Base-by-base conservation (phyloP, 2,329 filamentous ascomycete genomes). In the Neurospora sp. region DNA sequence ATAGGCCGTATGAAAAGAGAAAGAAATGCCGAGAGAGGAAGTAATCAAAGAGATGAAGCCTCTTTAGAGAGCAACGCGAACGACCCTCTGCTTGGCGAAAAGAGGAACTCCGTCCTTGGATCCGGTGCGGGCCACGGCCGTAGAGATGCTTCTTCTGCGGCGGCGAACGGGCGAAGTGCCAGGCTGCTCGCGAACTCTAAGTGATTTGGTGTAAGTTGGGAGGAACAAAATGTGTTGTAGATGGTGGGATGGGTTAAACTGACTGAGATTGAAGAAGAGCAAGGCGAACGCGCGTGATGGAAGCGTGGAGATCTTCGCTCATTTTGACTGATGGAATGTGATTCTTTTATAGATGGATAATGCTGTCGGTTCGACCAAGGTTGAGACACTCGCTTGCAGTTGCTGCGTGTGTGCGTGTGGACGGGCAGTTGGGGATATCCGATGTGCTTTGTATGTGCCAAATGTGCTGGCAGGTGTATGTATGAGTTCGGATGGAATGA, bases 261-360 rank as follows among this genome's bases (percentile, higher is more conserved):
- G 77, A 85, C 83, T 83, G 78, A 65, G 80, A 81, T 76, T 83
- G 82, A 41, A 85, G 76, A 37, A 84, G 79, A 37, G 82, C 83
- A 71, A 86, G 81, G 72, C 83, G 82, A 71, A 85, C 78, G 68
- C 82, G 81, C 69, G 81, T 79, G 41, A 86, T 75, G 43, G 81
- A 78, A 41, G 78, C 75, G 72, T 82, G 81, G 52, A 85, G 74
- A 66, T 79, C 76, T 66, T 83, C 81, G 46, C 80, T 77, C 78
- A 80, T 81, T 66, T 70, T 75, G 73, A 46, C 68, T 11, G 68
- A 62, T 2, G 36, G 43, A 15, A 43, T 66, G 67, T 62, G 28
- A 46, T 66, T 70, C n/a, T 38, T 46, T 62, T 33, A 66, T n/a
- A 28, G 19, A 67, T 39, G 41, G 12, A 28, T 62, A 15, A 8